phyloP scores from a whole-genome alignment of 192 early-diverging fungal species.

The Glomus cerebriforme region DNA sequence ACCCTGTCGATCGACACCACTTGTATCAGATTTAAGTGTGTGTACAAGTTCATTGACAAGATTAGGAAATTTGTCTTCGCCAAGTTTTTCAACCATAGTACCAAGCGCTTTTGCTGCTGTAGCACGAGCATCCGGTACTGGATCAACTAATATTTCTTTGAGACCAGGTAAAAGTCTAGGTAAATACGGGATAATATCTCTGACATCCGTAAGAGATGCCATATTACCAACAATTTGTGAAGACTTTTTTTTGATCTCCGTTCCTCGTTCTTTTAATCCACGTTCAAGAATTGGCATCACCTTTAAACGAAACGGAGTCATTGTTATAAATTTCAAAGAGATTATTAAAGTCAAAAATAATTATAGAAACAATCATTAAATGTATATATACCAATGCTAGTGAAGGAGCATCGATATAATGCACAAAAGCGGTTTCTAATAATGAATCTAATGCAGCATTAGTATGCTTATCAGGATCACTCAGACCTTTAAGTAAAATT shows the following conservation, averaged over 20 bases:
- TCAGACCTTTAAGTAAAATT: slow-evolving; percentile 78
- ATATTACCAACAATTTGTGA: slow-evolving; percentile 99
- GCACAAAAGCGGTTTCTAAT: slow-evolving; percentile 92
- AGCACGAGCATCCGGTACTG: slow-evolving; percentile 94
- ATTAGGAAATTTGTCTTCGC: slow-evolving; percentile 91
- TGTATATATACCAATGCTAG: slow-evolving; percentile 67
- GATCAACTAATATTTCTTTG: slow-evolving; percentile 90
- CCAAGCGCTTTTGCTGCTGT: slow-evolving; percentile 93
- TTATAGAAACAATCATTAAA: neutral
- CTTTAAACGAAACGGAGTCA: neutral
- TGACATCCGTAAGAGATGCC: slow-evolving; percentile 90
- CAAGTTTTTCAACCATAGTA: slow-evolving; percentile 86
- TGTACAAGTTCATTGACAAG: slow-evolving; percentile 84
- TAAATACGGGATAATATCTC: slow-evolving; percentile 92
- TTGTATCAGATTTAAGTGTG: slow-evolving; percentile 87
- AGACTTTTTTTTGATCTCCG: slow-evolving; percentile 91
- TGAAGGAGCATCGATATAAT: slow-evolving; percentile 97
- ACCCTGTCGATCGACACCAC: slow-evolving; percentile 91
- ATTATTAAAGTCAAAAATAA: neutral
- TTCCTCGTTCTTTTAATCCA: slow-evolving; percentile 85
- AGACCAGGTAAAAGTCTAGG: slow-evolving; percentile 79
- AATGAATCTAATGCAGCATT: slow-evolving; percentile 79
- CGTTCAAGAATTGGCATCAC: slow-evolving; percentile 92
- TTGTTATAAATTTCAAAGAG: neutral
- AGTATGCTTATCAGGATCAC: slow-evolving; percentile 88